Conservation (phyloP, 805 yeast genomes). For the Kuraishia piskuri region DNA sequence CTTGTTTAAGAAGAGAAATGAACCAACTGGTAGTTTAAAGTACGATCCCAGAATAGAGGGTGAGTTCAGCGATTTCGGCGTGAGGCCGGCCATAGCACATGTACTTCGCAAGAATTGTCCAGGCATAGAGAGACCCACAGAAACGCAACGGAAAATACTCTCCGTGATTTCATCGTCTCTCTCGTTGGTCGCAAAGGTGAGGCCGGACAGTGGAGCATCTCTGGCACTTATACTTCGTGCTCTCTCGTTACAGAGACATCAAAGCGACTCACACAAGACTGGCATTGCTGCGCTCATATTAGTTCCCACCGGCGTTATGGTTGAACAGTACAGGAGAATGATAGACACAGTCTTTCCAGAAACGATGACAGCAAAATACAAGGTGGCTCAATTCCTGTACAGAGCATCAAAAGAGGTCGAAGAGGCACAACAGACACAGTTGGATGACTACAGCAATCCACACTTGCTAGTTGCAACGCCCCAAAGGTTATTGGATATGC, state of each 20-base stretch:
- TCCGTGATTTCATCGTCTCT: slow-evolving; percentile 16
- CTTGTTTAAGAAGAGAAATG: background rate
- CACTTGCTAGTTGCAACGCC: slow-evolving; percentile 26
- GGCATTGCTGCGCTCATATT: slow-evolving; percentile 15
- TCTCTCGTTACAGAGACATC: slow-evolving; percentile 14
- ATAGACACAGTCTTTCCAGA: slow-evolving; percentile 8
- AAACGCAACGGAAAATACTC: slow-evolving; percentile 19
- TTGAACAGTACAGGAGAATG: slow-evolving; percentile 13
- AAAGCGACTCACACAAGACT: slow-evolving; percentile 18
- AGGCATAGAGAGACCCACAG: slow-evolving; percentile 14
- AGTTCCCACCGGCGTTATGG: slow-evolving; percentile 16
- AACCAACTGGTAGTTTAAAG: background rate
- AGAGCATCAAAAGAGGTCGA: slow-evolving; percentile 18
- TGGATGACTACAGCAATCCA: slow-evolving; percentile 17
- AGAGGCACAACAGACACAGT: slow-evolving; percentile 13
- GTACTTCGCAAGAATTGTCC: slow-evolving; percentile 6
- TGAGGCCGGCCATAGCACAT: slow-evolving; percentile 1
- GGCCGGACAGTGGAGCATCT: slow-evolving; percentile 22
- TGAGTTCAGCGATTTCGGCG: slow-evolving; percentile 12
- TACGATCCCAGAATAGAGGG: slow-evolving; percentile 7
- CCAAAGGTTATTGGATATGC: slow-evolving; percentile 24
- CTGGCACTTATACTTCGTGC: slow-evolving; percentile 18
- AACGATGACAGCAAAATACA: slow-evolving; percentile 1
- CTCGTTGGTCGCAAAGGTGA: slow-evolving; percentile 22
- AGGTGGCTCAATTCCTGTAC: slow-evolving; percentile 21